phyloP scores from a whole-genome alignment of 306 rosid genomes.

The Myrica gale region DNA sequence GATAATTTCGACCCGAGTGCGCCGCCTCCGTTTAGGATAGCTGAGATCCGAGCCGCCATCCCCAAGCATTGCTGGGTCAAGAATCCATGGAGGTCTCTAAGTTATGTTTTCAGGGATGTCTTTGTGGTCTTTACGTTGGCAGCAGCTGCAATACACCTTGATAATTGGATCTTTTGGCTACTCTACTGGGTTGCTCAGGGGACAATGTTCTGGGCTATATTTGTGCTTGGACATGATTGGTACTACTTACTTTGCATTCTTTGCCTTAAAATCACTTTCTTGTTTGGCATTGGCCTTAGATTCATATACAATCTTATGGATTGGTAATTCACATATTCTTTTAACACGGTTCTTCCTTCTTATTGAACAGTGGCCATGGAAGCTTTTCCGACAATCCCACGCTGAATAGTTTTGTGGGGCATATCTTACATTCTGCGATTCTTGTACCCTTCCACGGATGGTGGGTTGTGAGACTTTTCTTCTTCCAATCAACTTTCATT shows the following conservation, averaged over 20 bases:
- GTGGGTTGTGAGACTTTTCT: slow-evolving; percentile 36
- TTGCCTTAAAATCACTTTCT: not conserved
- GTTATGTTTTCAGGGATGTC: slow-evolving; percentile 68
- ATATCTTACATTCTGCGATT: slow-evolving; percentile 79
- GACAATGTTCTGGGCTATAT: slow-evolving; percentile 96
- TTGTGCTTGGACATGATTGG: slow-evolving; percentile 98
- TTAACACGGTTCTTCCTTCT: not conserved
- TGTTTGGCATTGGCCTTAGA: not conserved
- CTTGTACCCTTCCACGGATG: slow-evolving; percentile 96
- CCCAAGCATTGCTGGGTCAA: slow-evolving; percentile 90
- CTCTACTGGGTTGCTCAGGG: slow-evolving; percentile 85
- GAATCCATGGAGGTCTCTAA: slow-evolving; percentile 68
- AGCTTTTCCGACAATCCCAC: slow-evolving; percentile 71
- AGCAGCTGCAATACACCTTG: slow-evolving; percentile 41
- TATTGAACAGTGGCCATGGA: slow-evolving; percentile 83
- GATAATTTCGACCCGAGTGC: slow-evolving; percentile 71
- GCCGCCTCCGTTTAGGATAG: slow-evolving; percentile 80
- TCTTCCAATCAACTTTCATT: not conserved
- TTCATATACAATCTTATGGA: too few relatives aligned
- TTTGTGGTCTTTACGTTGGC: slow-evolving; percentile 40
- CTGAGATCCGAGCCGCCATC: slow-evolving; percentile 83
- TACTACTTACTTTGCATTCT: slow-evolving; percentile 15
- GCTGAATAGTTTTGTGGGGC: slow-evolving; percentile 71
- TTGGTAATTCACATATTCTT: not conserved
- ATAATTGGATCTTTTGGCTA: slow-evolving; percentile 63